These are phyloP conservation scores for Quercus mongolica DNA, from an alignment of 306 rosid species.

Conservation along the genomic window DNA sequence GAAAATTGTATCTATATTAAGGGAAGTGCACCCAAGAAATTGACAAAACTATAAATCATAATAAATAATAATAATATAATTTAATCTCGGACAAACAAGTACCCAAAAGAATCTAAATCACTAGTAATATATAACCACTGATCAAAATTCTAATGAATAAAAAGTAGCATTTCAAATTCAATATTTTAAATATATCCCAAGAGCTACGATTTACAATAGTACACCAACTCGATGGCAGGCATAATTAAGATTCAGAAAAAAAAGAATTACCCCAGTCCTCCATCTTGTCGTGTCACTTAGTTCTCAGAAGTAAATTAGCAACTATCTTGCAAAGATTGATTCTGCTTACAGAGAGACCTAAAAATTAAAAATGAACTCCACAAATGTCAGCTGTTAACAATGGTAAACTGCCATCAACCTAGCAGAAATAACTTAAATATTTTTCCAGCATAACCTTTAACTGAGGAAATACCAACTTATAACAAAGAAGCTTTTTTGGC, in stretches of 20 bases:
- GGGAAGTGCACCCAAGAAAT: not conserved
- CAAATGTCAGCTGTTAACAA: not conserved
- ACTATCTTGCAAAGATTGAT: not conserved
- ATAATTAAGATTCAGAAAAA: not conserved
- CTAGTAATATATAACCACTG: not conserved
- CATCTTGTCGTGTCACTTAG: slow-evolving; percentile 31
- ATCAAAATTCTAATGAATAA: not conserved
- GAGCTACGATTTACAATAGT: not conserved
- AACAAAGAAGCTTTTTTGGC: not conserved
- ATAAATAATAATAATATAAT: not conserved
- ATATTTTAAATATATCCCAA: not conserved
- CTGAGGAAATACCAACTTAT: not conserved
- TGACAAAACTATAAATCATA: not conserved
- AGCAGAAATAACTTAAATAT: not conserved
- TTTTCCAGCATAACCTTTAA: not conserved
- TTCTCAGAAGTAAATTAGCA: not conserved
- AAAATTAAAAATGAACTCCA: not conserved
- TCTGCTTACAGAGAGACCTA: not conserved
- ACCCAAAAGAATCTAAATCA: not conserved
- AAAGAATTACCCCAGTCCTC: slow-evolving; percentile 71
- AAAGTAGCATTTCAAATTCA: not conserved
- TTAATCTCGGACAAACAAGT: not conserved
- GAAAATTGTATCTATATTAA: not conserved
- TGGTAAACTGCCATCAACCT: not conserved
- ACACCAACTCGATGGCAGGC: not conserved